phyloP scores from a whole-genome alignment of 257 asterid genomes.

The Verbascum thapsus region DNA sequence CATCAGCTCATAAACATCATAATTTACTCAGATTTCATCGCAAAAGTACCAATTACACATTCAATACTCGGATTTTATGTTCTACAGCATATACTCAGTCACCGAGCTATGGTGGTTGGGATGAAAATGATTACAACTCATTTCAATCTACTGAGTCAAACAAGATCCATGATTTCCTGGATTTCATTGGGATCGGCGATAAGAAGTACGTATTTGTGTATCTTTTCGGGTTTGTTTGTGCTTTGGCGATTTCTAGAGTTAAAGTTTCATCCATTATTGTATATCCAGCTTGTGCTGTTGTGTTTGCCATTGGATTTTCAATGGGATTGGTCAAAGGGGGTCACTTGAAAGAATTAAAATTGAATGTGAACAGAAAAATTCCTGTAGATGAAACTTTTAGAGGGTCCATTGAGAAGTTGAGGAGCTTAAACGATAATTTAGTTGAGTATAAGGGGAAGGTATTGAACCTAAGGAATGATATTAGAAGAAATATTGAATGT shows the following conservation, averaged over 20 bases:
- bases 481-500: slow-evolving; percentile 44
- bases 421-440: slow-evolving; percentile 39
- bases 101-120: slow-evolving; percentile 76
- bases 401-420: slow-evolving; percentile 47
- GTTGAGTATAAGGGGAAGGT: slow-evolving; percentile 41
- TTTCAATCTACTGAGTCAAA: slow-evolving; percentile 59
- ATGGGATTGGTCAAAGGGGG: slow-evolving; percentile 74
- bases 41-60: slow-evolving; percentile 24
- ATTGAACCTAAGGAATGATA: slow-evolving; percentile 49
- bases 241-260: slow-evolving; percentile 77
- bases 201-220: slow-evolving; percentile 70
- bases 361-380: slow-evolving; percentile 41
- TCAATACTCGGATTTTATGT: slow-evolving; percentile 38
- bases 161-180: slow-evolving; percentile 47
- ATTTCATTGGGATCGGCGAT: slow-evolving; percentile 65
- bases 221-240: slow-evolving; percentile 81
- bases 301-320: slow-evolving; percentile 77
- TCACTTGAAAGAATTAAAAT: slow-evolving; percentile 40
- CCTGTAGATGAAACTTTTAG: slow-evolving; percentile 44
- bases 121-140: slow-evolving; percentile 50
- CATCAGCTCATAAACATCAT: slow-evolving; percentile 30
- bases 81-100: slow-evolving; percentile 48
- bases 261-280: slow-evolving; percentile 67
- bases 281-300: slow-evolving; percentile 78
- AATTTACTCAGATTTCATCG: slow-evolving; percentile 36